Conservation (phyloP, 176 grass and related monocot genomes). For the Rhipidocladum racemiflorum region DNA sequence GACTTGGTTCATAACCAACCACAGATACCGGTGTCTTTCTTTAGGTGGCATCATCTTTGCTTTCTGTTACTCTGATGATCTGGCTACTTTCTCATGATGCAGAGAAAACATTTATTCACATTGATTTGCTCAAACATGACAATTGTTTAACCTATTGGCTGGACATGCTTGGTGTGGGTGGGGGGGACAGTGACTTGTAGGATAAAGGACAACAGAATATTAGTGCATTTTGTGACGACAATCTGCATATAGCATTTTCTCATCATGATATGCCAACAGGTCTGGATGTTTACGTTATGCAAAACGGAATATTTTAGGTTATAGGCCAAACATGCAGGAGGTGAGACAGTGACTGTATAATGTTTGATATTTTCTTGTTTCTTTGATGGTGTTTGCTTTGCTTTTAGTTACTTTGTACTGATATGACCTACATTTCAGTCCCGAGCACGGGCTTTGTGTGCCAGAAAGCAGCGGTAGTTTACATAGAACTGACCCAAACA, state of each 20-base stretch:
- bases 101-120: background rate
- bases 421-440: background rate
- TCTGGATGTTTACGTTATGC: background rate
- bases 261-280: background rate
- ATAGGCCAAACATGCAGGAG: constrained; percentile 17
- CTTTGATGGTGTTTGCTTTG: background rate
- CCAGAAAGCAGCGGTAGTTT: constrained; percentile 7
- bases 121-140: background rate
- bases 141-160: constrained; percentile 8
- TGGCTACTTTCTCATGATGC: constrained; percentile 24
- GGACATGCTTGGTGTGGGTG: no score
- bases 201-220: constrained; percentile 6
- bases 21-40: background rate
- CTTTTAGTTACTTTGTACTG: constrained; percentile 16
- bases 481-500: background rate
- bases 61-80: constrained; percentile 20
- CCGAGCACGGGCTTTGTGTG: background rate
- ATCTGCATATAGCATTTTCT: constrained; percentile 1
- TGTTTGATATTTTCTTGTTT: background rate
- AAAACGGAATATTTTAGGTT: background rate
- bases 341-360: constrained; percentile 1
- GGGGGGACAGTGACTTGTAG: background rate
- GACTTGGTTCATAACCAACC: constrained; percentile 3
- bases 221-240: background rate
- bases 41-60: constrained; percentile 10